phyloP scores from a whole-genome alignment of 306 rosid species.

The Cicer pinnatifidum region DNA sequence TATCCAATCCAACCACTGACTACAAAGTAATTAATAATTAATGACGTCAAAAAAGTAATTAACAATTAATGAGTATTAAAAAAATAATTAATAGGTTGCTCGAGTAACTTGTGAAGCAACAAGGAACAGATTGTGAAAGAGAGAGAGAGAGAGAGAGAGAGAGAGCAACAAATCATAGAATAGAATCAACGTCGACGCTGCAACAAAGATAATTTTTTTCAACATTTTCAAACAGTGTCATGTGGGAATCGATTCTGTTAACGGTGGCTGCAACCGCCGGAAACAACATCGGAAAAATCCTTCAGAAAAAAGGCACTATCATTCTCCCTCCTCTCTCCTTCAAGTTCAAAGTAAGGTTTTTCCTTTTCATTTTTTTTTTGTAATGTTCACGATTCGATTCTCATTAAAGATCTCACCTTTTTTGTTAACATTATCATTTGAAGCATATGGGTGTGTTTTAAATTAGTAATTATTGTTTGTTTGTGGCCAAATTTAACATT shows the following conservation, averaged over 20 bases:
- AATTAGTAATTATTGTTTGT: conserved; percentile 4
- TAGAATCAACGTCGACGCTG: not conserved
- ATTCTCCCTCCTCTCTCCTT: conserved; percentile 94
- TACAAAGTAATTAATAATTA: not conserved
- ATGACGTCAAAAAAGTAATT: not conserved
- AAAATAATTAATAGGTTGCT: not conserved
- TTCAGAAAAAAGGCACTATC: conserved; percentile 95
- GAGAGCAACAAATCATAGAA: not conserved
- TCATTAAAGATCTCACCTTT: conserved; percentile 25
- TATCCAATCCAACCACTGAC: not conserved
- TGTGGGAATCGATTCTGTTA: conserved; percentile 88
- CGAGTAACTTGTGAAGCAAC: not conserved
- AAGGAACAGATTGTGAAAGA: conserved; percentile 1
- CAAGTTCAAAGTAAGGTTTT: conserved; percentile 71
- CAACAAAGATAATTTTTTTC: not conserved
- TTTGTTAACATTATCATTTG: conserved; percentile 11
- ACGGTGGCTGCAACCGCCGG: conserved; percentile 98
- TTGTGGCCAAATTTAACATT: conserved; percentile 11
- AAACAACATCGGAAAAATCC: conserved; percentile 92
- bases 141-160: not conserved
- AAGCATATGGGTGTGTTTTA: conserved; percentile 36
- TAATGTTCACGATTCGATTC: not conserved
- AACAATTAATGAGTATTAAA: not conserved
- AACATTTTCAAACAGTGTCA: conserved; percentile 35
- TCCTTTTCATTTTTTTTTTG: not conserved